phyloP scores from a whole-genome alignment of 2,329 filamentous ascomycete species.

The Tolypocladium album region DNA sequence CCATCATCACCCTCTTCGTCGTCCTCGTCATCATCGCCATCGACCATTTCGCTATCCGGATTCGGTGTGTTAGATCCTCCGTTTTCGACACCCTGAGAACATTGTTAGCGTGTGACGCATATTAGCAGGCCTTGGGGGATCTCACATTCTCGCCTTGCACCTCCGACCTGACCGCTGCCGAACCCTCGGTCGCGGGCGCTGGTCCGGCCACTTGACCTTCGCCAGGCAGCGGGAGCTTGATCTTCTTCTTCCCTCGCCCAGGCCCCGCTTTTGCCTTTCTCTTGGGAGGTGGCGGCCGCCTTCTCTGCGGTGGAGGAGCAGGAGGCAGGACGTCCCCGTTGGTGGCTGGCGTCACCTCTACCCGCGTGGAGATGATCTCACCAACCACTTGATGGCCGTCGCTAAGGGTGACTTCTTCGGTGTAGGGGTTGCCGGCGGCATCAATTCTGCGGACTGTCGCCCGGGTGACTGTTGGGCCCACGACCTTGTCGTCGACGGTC shows the following conservation, averaged over 20 bases:
- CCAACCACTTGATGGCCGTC: conserved; percentile 74
- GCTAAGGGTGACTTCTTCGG: conserved; percentile 72
- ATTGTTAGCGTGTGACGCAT: background rate
- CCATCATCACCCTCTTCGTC: conserved; percentile 37
- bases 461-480: conserved; percentile 55
- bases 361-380: conserved; percentile 58
- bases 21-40: conserved; percentile 35
- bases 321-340: conserved; percentile 42
- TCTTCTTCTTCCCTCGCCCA: conserved; percentile 71
- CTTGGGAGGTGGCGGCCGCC: conserved; percentile 65
- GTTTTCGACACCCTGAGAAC: conserved; percentile 26
- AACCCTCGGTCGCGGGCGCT: conserved; percentile 24
- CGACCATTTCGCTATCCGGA: conserved; percentile 42
- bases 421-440: conserved; percentile 68
- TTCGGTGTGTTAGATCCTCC: conserved; percentile 33
- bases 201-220: conserved; percentile 16
- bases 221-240: conserved; percentile 40
- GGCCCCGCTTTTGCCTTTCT: conserved; percentile 68
- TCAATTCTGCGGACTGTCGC: conserved; percentile 73
- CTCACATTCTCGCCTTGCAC: conserved; percentile 27
- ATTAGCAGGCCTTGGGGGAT: background rate
- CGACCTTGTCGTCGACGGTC: conserved; percentile 30
- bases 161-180: conserved; percentile 26
- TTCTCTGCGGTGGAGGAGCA: conserved; percentile 32
- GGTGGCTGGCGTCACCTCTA: conserved; percentile 44